Conservation (phyloP, 139 green algal genomes). For the Tetradesmus obliquus region DNA sequence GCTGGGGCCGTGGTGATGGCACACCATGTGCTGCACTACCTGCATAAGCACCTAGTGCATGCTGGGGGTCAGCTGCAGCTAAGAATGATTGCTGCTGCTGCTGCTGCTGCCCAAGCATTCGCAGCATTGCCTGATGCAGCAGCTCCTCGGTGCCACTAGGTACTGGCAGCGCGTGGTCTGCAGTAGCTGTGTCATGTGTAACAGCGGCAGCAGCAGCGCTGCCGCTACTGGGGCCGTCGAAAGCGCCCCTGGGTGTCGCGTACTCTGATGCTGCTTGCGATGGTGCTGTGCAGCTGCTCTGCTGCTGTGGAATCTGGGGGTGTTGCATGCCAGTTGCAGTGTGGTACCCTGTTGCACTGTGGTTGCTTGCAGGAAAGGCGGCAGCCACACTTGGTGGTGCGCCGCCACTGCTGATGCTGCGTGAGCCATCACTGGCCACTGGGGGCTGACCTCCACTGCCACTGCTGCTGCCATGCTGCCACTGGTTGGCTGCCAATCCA, state of each 20-base stretch:
- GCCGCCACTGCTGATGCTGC: background rate
- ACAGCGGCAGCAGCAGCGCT: background rate
- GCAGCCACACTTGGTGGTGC: background rate
- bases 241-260: background rate
- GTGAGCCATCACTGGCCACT: background rate
- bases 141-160: background rate
- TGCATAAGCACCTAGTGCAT: no score
- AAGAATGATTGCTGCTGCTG: background rate
- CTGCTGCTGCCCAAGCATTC: background rate
- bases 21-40: no score
- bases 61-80: no score
- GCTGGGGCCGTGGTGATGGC: no score
- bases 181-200: background rate
- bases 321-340: background rate
- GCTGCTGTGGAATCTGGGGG: background rate
- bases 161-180: background rate
- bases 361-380: background rate
- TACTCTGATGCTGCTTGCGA: background rate
- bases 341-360: background rate
- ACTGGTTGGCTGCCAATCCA: background rate
- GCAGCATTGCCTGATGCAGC: background rate
- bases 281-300: background rate
- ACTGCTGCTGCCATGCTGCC: background rate
- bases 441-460: background rate
- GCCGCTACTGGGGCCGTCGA: background rate